These are phyloP conservation scores for Gymnopilus junonius DNA, from an alignment of 768 basidiomycete genomes.

Conservation along the genomic window DNA sequence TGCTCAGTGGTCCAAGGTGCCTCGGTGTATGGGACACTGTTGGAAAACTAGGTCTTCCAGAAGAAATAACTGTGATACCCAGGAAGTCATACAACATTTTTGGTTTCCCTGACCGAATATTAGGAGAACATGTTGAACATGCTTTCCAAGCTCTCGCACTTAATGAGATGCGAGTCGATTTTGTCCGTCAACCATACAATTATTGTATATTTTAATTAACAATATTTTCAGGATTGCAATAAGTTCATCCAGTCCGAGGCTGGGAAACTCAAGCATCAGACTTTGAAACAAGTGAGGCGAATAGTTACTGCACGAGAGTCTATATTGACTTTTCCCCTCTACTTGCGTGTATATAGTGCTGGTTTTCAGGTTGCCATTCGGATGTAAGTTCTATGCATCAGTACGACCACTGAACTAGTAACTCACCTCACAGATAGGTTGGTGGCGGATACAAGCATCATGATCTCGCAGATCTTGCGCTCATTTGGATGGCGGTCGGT, in stretches of 20 bases:
- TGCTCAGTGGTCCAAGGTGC: slow-evolving; percentile 43
- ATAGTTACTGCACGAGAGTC: background rate
- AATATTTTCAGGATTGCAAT: slow-evolving; percentile 50
- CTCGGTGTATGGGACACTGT: slow-evolving; percentile 82
- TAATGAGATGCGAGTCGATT: slow-evolving; percentile 69
- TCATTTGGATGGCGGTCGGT: slow-evolving; percentile 69
- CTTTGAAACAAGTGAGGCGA: slow-evolving; percentile 59
- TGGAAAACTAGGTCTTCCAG: slow-evolving; percentile 72
- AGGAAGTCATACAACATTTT: slow-evolving; percentile 55
- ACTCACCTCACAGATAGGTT: slow-evolving; percentile 42
- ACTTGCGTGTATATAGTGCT: slow-evolving; percentile 46
- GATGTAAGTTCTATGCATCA: slow-evolving; percentile 38
- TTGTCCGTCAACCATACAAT: slow-evolving; percentile 47
- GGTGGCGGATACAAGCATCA: slow-evolving; percentile 73
- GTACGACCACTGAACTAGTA: background rate
- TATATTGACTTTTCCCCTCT: background rate
- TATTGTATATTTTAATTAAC: background rate
- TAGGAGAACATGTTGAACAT: slow-evolving; percentile 66
- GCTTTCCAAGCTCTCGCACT: slow-evolving; percentile 76
- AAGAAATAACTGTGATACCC: slow-evolving; percentile 53
- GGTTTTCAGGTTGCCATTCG: slow-evolving; percentile 67
- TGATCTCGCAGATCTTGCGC: slow-evolving; percentile 67
- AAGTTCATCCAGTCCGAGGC: slow-evolving; percentile 63
- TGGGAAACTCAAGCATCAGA: slow-evolving; percentile 58
- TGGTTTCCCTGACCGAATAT: slow-evolving; percentile 62